Percentiles rank a stretch among this genome's conserved stretches.
These are phyloP conservation scores for Ilyonectria mors-panacis DNA, from an alignment of 2,329 filamentous ascomycete genomes.

Conservation along the genomic window DNA sequence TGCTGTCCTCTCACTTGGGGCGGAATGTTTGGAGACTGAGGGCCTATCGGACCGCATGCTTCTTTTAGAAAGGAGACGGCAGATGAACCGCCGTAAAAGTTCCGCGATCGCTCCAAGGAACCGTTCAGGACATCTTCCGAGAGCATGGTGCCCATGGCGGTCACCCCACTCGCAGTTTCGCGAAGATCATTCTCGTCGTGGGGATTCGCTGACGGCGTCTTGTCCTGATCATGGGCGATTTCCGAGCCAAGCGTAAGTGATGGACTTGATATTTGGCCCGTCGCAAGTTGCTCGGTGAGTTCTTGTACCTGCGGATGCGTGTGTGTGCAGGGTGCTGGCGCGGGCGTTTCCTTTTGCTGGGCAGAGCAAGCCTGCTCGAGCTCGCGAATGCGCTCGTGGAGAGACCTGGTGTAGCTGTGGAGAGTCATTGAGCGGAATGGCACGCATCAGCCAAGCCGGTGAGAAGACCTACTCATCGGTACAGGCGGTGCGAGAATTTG, in stretches of 20 bases:
- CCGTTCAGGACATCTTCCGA: constrained; percentile 49
- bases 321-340: too few species aligned
- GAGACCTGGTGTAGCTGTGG: constrained; percentile 37
- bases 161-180: constrained; percentile 17
- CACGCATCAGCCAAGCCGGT: too few species aligned
- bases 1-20: constrained; percentile 20
- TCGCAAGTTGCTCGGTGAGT: too few species aligned
- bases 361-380: constrained; percentile 42
- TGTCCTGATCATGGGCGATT: not conserved
- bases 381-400: constrained; percentile 49
- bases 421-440: not conserved
- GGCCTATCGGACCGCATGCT: constrained; percentile 50
- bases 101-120: constrained; percentile 29
- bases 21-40: constrained; percentile 1
- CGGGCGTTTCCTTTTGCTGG: not conserved
- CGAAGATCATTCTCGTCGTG: not conserved
- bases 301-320: too few species aligned
- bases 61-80: constrained; percentile 58
- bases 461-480: constrained; percentile 50
- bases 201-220: too few species aligned
- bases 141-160: constrained; percentile 56
- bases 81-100: constrained; percentile 58
- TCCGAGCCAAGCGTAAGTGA: not conserved
- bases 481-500: constrained; percentile 55
- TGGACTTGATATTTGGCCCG: not conserved